phyloP scores from a whole-genome alignment of 805 yeast species.

The Ogataea angusta region DNA sequence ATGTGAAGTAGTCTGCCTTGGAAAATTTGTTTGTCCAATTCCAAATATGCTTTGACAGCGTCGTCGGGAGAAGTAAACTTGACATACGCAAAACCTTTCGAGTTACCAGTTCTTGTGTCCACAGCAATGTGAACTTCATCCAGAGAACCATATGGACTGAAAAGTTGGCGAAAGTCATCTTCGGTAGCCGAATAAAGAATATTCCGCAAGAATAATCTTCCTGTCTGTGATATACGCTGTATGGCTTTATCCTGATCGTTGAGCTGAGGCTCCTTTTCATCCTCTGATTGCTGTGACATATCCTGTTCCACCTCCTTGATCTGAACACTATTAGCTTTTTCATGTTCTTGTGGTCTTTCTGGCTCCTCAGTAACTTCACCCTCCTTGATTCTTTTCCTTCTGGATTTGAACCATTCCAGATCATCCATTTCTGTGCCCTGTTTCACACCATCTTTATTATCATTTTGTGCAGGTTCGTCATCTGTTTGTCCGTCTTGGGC shows the following conservation, averaged over 20 bases:
- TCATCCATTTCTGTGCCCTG: conserved; percentile 51
- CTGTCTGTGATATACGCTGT: conserved; percentile 58
- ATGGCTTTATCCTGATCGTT: conserved; percentile 47
- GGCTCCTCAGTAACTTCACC: conserved; percentile 21
- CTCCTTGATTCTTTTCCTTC: conserved; percentile 69
- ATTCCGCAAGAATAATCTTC: conserved; percentile 85
- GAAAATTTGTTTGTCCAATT: conserved; percentile 81
- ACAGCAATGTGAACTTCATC: conserved; percentile 91
- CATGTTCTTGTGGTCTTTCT: conserved; percentile 1
- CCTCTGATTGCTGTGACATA: conserved; percentile 2
- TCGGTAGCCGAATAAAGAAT: conserved; percentile 77
- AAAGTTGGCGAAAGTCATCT: conserved; percentile 66
- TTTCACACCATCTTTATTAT: conserved; percentile 8
- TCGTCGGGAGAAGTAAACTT: conserved; percentile 64
- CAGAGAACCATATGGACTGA: conserved; percentile 63
- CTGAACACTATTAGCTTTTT: not conserved
- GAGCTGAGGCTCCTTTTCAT: conserved; percentile 20
- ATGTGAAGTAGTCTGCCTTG: conserved; percentile 93
- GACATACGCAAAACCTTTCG: conserved; percentile 91
- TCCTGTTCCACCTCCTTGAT: no score
- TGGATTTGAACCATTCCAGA: conserved; percentile 80
- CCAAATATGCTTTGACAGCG: conserved; percentile 72
- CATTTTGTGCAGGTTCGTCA: conserved; percentile 2
- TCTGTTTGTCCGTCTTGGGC: conserved; percentile 14
- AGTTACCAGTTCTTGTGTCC: conserved; percentile 83